These are phyloP conservation scores for Pestalotiopsis sp. DNA, from an alignment of 2,329 filamentous ascomycete species.

Conservation along the genomic window DNA sequence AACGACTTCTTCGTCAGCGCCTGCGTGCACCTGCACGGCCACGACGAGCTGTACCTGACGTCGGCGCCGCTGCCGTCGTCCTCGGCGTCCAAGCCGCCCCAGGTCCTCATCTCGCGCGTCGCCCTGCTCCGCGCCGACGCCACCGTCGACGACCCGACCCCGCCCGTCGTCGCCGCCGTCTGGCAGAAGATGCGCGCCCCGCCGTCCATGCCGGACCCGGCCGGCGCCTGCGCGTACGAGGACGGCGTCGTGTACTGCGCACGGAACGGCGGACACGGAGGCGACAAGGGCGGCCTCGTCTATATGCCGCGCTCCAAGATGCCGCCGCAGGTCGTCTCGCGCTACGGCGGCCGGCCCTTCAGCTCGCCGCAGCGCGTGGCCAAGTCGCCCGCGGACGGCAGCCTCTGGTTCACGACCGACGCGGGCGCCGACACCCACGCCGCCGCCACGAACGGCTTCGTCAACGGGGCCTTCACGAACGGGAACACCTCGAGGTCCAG, in stretches of 20 bases:
- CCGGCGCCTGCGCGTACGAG: slow-evolving; percentile 40
- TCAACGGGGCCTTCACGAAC: slow-evolving; percentile 35
- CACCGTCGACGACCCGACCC: background rate
- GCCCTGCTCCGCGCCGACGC: slow-evolving; percentile 15
- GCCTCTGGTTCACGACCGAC: slow-evolving; percentile 49
- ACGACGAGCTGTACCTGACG: slow-evolving; percentile 45
- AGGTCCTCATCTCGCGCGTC: slow-evolving; percentile 46
- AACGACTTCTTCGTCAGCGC: slow-evolving; percentile 48
- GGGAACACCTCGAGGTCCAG: background rate
- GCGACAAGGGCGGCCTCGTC: slow-evolving; percentile 26
- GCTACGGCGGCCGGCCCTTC: slow-evolving; percentile 45
- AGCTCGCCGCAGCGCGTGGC: slow-evolving; percentile 47
- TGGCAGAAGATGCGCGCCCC: slow-evolving; percentile 45
- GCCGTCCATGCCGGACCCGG: slow-evolving; percentile 43
- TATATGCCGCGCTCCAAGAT: slow-evolving; percentile 33
- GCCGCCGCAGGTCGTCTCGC: slow-evolving; percentile 37
- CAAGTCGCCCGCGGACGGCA: slow-evolving; percentile 31
- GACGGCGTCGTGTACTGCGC: slow-evolving; percentile 42
- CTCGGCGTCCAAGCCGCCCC: slow-evolving; percentile 37
- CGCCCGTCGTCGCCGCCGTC: slow-evolving; percentile 31
- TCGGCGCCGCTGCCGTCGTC: slow-evolving; percentile 42
- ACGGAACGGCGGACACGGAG: slow-evolving; percentile 31
- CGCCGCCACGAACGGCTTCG: slow-evolving; percentile 45
- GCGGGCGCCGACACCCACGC: slow-evolving; percentile 42
- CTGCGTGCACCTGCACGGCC: slow-evolving; percentile 39